Conservation (phyloP, 495 filamentous ascomycete species). For the Xylaria intraflava region DNA sequence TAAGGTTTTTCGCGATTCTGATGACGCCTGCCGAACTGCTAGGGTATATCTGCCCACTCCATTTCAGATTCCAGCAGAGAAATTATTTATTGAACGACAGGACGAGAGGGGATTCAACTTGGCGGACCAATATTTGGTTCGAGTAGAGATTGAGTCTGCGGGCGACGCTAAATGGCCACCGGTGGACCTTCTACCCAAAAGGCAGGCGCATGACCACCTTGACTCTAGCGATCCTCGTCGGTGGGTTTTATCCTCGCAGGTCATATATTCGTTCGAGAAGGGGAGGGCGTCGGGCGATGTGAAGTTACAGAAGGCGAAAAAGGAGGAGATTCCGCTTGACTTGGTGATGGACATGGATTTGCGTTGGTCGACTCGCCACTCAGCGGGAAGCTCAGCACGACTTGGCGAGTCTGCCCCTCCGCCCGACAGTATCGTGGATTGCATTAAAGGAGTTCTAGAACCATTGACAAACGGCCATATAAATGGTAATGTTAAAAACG, state of each 20-base stretch:
- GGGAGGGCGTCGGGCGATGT: constrained; percentile 33
- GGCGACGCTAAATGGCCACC: constrained; percentile 46
- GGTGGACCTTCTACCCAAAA: constrained; percentile 28
- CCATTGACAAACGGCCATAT: constrained; percentile 24
- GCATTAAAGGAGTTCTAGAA: constrained; percentile 22
- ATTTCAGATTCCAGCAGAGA: constrained; percentile 41
- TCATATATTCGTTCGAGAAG: constrained; percentile 34
- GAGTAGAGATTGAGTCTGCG: constrained; percentile 42
- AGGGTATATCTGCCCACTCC: constrained; percentile 39
- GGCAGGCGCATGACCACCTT: constrained; percentile 21
- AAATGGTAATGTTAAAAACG: constrained; percentile 21
- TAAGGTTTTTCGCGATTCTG: constrained; percentile 38
- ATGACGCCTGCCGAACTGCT: constrained; percentile 34
- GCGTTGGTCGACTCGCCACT: constrained; percentile 34
- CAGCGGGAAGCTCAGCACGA: constrained; percentile 18
- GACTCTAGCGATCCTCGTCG: constrained; percentile 22
- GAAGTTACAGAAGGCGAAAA: constrained; percentile 31
- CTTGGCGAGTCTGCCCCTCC: constrained; percentile 13
- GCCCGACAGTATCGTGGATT: constrained; percentile 24
- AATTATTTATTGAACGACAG: constrained; percentile 40
- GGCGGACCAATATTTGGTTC: constrained; percentile 39
- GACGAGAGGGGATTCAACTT: constrained; percentile 36
- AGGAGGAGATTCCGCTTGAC: constrained; percentile 27
- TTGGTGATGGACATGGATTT: constrained; percentile 42
- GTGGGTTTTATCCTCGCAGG: constrained; percentile 36